phyloP scores from a whole-genome alignment of 805 yeast species.

The Candida sithepensis region DNA sequence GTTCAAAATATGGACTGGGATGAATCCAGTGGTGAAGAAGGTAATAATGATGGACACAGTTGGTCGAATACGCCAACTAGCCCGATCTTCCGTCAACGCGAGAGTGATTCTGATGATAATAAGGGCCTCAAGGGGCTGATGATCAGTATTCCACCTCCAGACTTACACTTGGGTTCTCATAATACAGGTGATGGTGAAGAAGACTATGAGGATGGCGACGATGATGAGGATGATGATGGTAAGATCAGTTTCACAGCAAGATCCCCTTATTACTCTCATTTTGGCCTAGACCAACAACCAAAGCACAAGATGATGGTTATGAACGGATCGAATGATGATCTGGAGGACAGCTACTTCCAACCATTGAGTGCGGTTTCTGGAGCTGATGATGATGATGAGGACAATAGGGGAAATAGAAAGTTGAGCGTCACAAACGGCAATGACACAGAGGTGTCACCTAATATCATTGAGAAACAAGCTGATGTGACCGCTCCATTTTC shows the following conservation, averaged over 20 bases:
- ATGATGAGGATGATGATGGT: slow-evolving; percentile 25
- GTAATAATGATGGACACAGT: background rate
- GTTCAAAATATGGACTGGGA: background rate
- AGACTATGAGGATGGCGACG: slow-evolving; percentile 20
- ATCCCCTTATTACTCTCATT: slow-evolving; percentile 30
- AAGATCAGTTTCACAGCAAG: slow-evolving; percentile 33
- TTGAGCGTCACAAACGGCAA: background rate
- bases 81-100: background rate
- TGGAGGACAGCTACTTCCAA: slow-evolving; percentile 2
- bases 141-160: background rate
- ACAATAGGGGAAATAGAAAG: slow-evolving; percentile 1
- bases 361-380: slow-evolving; percentile 4
- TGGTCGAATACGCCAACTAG: slow-evolving; percentile 1
- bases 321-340: slow-evolving; percentile 17
- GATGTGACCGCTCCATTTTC: background rate
- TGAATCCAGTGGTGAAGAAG: background rate
- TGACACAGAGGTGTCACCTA: background rate
- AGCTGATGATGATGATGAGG: slow-evolving; percentile 2
- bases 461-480: slow-evolving; percentile 2
- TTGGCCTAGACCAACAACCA: slow-evolving; percentile 18
- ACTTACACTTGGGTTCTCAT: background rate
- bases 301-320: slow-evolving; percentile 23
- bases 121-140: background rate
- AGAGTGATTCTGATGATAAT: too few relatives aligned
- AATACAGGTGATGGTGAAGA: slow-evolving; percentile 11